Base-by-base conservation (phyloP, 345 rosid species). In the Salix suchowensis region DNA sequence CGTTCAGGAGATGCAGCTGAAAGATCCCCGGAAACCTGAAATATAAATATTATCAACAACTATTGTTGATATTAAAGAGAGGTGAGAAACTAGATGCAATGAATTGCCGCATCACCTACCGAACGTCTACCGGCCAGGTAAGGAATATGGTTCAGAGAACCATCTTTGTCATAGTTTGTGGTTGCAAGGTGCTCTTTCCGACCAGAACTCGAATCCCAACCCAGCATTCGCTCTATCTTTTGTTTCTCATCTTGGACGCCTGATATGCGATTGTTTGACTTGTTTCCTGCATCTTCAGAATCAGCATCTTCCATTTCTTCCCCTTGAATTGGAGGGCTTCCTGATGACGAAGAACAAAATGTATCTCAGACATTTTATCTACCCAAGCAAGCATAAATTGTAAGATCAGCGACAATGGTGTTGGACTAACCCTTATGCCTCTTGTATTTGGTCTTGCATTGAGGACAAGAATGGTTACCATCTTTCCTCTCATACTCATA, bases 401-500 rank as follows among this genome's bases (percentile, higher is more conserved):
- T 34, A 24, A 36, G 30, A 42, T 32, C 18, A 67, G 54, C 32
- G 34, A 40, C 46, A 11, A 54, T 18, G 71, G 24, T 19, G 28
- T 4, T 12, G 23, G 14, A 67, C 70, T 26, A 73, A 83, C 86
- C 86, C 68, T 83, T 82, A 68, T 73, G 85, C 54, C 83, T 80
- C 76, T 81, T 82, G 81, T 79, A 85, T 71, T 76, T 82, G 66
- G 87, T 85, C 78, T 82, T 82, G 81, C 87, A 85, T 74, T 85
- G 85, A 52, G 85, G 85, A 39, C 87, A 85, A 70, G 81, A 77
- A 60, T 79, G 87, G 58, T 73, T 85, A 19, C 87, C 87, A 30
- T 85, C 87, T 79, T 79, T 82, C 76, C 85, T 79, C 79, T 85
- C 83, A 19, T 85, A 85, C 71, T 85, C 87, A 44, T 85, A 85